Base-by-base conservation (phyloP, 2,329 filamentous ascomycete species). In the Fusarium sublunatum region DNA sequence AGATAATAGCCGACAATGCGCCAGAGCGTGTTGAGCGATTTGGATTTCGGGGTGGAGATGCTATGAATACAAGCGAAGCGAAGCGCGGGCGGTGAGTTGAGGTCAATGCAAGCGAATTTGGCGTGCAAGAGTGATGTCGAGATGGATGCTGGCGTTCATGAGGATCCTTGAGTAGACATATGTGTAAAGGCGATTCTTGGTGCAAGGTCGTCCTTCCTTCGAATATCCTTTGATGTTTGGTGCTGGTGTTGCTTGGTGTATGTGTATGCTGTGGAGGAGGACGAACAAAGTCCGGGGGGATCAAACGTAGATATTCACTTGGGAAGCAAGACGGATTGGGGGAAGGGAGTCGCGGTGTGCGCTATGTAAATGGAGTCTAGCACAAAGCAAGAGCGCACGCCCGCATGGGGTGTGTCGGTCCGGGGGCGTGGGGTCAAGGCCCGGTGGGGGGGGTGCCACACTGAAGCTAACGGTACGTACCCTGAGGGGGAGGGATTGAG, bases 291-390 rank as follows among this genome's bases (percentile, higher is more conserved):
- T 70, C 61, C 58, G 69, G 68, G 70, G 67, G 64, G 65, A 66
- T 68, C 63, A 65, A 65, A 53, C 54, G 58, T 70, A 69, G 64
- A 69, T 70, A 70, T 70, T 70, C 64, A 59, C 46, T 52, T 63
- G 48, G 61, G 53, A 62, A 65, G 62, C 41, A 58, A 65, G 70
- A 70, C 60, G 70, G 64, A 63, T 69, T 67, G 65, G 68, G 67
- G 61, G 65, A 70, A 66, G 70, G 63, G 70, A 68, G 69, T 69
- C 61, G 64, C 64, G 69, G 70, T 71, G 70, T 68, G 54, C 59
- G 58, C 60, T 64, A 57, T 69, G 64, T 67, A 61, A 63, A 65
- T 64, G 64, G 64, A 66, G 58, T 58, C 53, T 53, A 51, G 58
- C 31, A 59, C 49, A 19, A 53, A 60, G 59, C 60, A 70, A 56